Evolutionary conservation across 2,329 filamentous ascomycete species (phyloP).

Genomic region (Paraconiothyrium sp.): DNA sequence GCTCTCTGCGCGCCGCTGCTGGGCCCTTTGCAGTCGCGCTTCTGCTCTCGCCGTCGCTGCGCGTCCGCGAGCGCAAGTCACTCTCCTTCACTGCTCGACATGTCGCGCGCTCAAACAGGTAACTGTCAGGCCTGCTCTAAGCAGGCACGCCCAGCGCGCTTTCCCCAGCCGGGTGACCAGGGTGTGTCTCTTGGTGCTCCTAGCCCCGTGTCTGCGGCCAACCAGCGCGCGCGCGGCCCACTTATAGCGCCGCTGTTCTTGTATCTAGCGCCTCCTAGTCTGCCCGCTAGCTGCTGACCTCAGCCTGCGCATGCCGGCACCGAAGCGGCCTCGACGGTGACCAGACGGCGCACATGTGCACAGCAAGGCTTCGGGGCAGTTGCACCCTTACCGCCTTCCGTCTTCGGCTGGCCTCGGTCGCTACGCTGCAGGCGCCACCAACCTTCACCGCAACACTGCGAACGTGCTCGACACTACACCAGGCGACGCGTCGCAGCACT

Average conservation of each 20-base stretch:
- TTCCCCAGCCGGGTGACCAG: slow-evolving; percentile 17
- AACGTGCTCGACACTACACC: slow-evolving; percentile 13
- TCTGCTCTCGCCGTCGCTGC: neutral
- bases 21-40: neutral
- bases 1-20: neutral
- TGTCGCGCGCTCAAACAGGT: slow-evolving; percentile 21
- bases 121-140: slow-evolving; percentile 20
- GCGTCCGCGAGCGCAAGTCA: neutral
- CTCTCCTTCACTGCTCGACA: neutral
- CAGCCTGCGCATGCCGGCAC: slow-evolving; percentile 3
- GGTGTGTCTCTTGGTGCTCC: neutral
- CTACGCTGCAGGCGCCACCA: slow-evolving; percentile 29
- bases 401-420: slow-evolving; percentile 21
- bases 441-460: slow-evolving; percentile 23
- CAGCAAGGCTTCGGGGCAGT: slow-evolving; percentile 1
- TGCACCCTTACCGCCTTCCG: slow-evolving; percentile 30
- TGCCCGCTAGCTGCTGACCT: slow-evolving; percentile 17
- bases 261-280: neutral
- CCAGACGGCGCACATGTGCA: slow-evolving; percentile 12
- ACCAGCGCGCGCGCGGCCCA: slow-evolving; percentile 1
- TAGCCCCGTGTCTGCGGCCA: slow-evolving; percentile 1
- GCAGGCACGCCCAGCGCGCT: slow-evolving; percentile 19
- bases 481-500: neutral
- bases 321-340: slow-evolving; percentile 3
- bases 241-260: slow-evolving; percentile 2